Evolutionary conservation across 2,329 filamentous ascomycete genomes (phyloP), one percentile per base, ranked within the genome.

Genomic region (Didymella lethalis): DNA sequence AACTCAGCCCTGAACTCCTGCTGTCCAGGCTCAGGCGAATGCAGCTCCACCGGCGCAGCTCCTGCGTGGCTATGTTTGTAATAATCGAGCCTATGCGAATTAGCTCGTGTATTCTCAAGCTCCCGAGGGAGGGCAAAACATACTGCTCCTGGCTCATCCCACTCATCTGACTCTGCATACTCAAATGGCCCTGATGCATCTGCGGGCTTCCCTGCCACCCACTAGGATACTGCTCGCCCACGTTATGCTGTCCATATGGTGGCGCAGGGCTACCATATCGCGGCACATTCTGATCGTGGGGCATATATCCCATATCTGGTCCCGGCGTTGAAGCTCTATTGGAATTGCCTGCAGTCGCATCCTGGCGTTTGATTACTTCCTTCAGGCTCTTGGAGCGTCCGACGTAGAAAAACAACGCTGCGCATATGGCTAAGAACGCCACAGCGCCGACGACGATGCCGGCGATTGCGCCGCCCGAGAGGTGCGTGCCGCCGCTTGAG

Each of bases 331-430:
- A 55, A 11, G 29, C 16, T 26, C 56, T 45, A n/a, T 38, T 31
- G 0, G 59, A 57, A 0, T 57, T 69, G 4, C 38, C 38, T 2
- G 61, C 64, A 7, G 53, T 69, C 5, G 64, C 65, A 5, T 68
- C 64, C 23, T 62, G 58, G 8, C 64, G 57, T 4, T 65, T 62
- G 45, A 73, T 53, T 1, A 59, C 45, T 48, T 75, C 72, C 54
- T 75, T 75, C 2, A 75, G 63, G 4, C 63, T 64, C 56, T 71
- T 75, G 20, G 65, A 71, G 31, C 79, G 79, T 2, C 83, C 86
- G 81, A 89, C 88, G 41, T 83, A 80, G 87, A 89, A 93, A 66
- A 88, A 81, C 4, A 88, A 79, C 0, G 88, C 77, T 2, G 84
- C 89, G 48, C 87, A 76, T 43, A 83, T 80, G 8, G 87, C 79